These are phyloP conservation scores for Cladophialophora bantiana DNA, from an alignment of 2,329 filamentous ascomycete genomes.

Conservation along the genomic window DNA sequence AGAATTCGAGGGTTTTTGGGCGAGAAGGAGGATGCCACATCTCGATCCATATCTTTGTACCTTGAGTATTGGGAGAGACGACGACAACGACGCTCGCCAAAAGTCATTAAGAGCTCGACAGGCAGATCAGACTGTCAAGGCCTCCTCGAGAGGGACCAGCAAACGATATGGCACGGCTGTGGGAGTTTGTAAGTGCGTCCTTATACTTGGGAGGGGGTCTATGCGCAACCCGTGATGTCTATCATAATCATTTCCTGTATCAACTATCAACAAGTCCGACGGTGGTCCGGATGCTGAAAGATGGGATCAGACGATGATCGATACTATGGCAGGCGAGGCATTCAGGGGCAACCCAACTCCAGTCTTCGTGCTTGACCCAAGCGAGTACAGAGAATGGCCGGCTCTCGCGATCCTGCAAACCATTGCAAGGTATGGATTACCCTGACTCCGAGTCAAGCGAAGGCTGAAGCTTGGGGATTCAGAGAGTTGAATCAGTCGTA, in stretches of 20 bases:
- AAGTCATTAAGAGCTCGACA: neutral
- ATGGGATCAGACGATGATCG: constrained; percentile 6
- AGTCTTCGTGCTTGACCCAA: constrained; percentile 17
- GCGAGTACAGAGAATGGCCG: constrained; percentile 9
- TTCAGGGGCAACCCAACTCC: constrained; percentile 24
- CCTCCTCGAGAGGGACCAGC: neutral
- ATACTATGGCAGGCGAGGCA: constrained; percentile 15
- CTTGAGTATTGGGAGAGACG: neutral
- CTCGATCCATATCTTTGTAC: neutral
- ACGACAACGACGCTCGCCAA: too few relatives aligned
- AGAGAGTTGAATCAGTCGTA: constrained; percentile 25
- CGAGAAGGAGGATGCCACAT: too few relatives aligned
- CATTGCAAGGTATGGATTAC: constrained; percentile 12
- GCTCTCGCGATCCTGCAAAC: neutral
- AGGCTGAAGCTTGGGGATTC: neutral
- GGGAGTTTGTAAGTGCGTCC: neutral
- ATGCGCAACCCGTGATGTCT: neutral
- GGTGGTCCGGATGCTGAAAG: neutral
- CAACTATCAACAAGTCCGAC: neutral
- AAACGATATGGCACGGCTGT: neutral
- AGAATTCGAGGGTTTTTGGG: too few relatives aligned
- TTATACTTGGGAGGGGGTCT: neutral
- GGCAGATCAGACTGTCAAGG: neutral
- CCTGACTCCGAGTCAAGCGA: neutral
- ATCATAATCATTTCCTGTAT: neutral